Conservation (phyloP, 2,329 filamentous ascomycete species). For the Sordariomycetes sp. region DNA sequence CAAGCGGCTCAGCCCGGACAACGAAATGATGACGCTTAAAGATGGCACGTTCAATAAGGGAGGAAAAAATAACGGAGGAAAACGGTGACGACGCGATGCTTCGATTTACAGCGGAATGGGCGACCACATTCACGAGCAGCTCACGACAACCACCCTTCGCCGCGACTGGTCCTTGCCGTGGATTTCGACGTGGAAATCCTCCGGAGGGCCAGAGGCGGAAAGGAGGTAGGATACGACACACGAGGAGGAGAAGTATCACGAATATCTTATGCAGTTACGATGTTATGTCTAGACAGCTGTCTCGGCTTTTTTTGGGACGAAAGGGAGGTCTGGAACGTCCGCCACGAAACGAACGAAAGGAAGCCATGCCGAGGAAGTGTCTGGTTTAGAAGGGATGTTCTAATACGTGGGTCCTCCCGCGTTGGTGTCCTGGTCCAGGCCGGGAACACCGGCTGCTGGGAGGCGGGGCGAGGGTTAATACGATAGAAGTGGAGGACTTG, state of each 20-base stretch:
- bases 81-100: background rate
- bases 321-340: no score
- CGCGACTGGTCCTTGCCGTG: no score
- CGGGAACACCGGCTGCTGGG: no score
- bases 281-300: constrained; percentile 6
- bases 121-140: constrained; percentile 1
- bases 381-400: no score
- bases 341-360: no score
- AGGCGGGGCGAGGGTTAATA: no score
- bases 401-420: no score
- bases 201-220: background rate
- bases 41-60: background rate
- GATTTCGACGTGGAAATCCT: background rate
- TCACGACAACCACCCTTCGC: background rate
- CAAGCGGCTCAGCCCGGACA: background rate
- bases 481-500: no score
- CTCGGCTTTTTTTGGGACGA: constrained; percentile 3
- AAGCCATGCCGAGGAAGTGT: no score
- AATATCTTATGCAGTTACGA: constrained; percentile 6
- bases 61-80: background rate
- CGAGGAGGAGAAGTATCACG: background rate
- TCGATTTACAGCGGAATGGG: constrained; percentile 2
- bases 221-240: background rate
- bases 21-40: background rate
- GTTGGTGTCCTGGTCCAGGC: no score